Evolutionary conservation across 116 monocot genomes (phyloP).

Genomic region (Trichopus zeylanicus): DNA sequence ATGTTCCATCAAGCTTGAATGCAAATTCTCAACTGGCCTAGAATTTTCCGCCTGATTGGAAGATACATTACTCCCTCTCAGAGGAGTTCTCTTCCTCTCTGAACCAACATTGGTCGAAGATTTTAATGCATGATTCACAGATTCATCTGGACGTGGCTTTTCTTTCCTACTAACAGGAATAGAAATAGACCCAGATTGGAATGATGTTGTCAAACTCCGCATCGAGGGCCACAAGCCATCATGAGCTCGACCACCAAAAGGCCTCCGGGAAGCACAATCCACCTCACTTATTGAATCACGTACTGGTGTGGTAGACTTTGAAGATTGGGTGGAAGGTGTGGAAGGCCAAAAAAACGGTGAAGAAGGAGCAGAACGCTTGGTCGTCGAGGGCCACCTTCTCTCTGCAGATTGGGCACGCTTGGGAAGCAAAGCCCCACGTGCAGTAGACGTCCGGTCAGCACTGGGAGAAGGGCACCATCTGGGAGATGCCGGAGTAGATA

Average conservation of each 20-base stretch:
- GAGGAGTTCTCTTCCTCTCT: constrained; percentile 61
- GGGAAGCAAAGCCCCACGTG: constrained; percentile 2
- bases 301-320: constrained; percentile 47
- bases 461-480: constrained; percentile 17
- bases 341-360: constrained; percentile 36
- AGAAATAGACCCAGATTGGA: constrained; percentile 48
- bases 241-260: constrained; percentile 15
- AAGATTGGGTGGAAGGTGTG: constrained; percentile 19
- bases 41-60: constrained; percentile 57
- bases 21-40: constrained; percentile 24
- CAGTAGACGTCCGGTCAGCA: not conserved
- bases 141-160: constrained; percentile 8
- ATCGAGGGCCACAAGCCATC: constrained; percentile 86
- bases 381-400: constrained; percentile 26
- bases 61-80: constrained; percentile 42
- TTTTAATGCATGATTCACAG: constrained; percentile 21
- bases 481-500: constrained; percentile 4
- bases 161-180: constrained; percentile 19
- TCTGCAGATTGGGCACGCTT: constrained; percentile 42
- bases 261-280: constrained; percentile 20
- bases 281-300: constrained; percentile 25
- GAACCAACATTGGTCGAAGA: constrained; percentile 8
- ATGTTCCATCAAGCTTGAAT: constrained; percentile 29
- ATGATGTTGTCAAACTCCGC: constrained; percentile 62
- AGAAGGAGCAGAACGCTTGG: constrained; percentile 22